Percentiles rank a stretch among this genome's conserved stretches.
phyloP scores from a whole-genome alignment of 441 rosid genomes.

The Manihot esculenta region DNA sequence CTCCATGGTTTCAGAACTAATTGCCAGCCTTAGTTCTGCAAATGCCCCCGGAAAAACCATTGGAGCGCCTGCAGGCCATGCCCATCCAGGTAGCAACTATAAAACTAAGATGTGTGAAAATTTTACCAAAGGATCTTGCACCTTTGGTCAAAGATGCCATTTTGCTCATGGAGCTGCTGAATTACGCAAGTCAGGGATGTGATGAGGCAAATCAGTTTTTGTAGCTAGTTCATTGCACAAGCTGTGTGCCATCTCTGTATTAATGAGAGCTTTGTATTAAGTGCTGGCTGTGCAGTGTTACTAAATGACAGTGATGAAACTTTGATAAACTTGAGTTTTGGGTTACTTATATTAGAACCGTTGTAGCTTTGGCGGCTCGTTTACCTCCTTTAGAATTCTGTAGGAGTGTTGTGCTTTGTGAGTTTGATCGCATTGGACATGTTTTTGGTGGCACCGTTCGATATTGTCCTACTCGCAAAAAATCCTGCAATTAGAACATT shows the following conservation, averaged over 20 bases:
- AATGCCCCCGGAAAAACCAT: constrained; percentile 22
- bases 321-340: neutral
- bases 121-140: constrained; percentile 53
- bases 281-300: constrained; percentile 23
- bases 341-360: neutral
- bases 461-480: neutral
- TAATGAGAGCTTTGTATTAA: constrained; percentile 16
- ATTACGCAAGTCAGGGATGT: constrained; percentile 44
- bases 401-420: neutral
- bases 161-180: constrained; percentile 65
- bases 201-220: constrained; percentile 12
- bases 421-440: neutral
- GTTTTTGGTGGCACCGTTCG: neutral
- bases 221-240: neutral
- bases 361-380: constrained; percentile 9
- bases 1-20: constrained; percentile 68
- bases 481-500: neutral
- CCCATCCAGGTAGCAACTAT: constrained; percentile 40
- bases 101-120: constrained; percentile 63
- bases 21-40: constrained; percentile 43
- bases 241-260: constrained; percentile 29
- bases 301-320: constrained; percentile 16
- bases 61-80: constrained; percentile 33
- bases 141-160: constrained; percentile 61
- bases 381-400: neutral